These are phyloP conservation scores for Didymella lethalis DNA, from an alignment of 2,329 filamentous ascomycete genomes.

Conservation along the genomic window DNA sequence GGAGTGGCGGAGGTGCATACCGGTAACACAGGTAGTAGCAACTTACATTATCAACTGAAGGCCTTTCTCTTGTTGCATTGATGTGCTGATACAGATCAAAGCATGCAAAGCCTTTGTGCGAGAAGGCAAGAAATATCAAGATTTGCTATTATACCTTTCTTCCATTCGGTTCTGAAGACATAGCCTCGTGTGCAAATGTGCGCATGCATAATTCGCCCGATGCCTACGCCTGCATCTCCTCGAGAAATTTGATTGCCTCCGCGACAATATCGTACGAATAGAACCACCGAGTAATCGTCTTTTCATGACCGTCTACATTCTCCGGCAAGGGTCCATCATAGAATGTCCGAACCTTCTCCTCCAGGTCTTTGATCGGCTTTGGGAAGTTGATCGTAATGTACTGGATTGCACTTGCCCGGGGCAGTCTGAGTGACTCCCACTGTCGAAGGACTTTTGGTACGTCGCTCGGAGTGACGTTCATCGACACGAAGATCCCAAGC, in stretches of 20 bases:
- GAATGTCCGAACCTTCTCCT: neutral
- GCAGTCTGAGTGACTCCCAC: slow-evolving; percentile 10
- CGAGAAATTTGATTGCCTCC: neutral
- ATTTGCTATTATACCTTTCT: neutral
- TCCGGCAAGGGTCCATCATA: slow-evolving; percentile 1
- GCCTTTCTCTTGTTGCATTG: too few relatives aligned
- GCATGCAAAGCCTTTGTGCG: too few relatives aligned
- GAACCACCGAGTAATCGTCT: slow-evolving; percentile 5
- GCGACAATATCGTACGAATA: slow-evolving; percentile 4
- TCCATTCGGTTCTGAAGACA: too few relatives aligned
- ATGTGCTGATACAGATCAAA: too few relatives aligned
- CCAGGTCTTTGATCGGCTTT: neutral
- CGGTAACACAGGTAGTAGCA: slow-evolving; percentile 4
- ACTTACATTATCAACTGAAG: too few relatives aligned
- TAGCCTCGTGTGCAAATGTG: too few relatives aligned
- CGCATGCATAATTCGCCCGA: too few relatives aligned
- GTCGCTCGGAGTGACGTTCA: neutral
- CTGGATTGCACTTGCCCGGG: slow-evolving; percentile 10
- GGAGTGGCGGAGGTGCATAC: slow-evolving; percentile 29
- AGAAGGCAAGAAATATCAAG: neutral
- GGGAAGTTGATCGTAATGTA: slow-evolving; percentile 8
- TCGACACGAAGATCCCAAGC: slow-evolving; percentile 4
- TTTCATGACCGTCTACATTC: slow-evolving; percentile 10
- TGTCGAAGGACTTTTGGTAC: neutral
- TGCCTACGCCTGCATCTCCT: neutral